phyloP scores from a whole-genome alignment of 352 stramenopile genomes.

The Saprolegnia diclina region DNA sequence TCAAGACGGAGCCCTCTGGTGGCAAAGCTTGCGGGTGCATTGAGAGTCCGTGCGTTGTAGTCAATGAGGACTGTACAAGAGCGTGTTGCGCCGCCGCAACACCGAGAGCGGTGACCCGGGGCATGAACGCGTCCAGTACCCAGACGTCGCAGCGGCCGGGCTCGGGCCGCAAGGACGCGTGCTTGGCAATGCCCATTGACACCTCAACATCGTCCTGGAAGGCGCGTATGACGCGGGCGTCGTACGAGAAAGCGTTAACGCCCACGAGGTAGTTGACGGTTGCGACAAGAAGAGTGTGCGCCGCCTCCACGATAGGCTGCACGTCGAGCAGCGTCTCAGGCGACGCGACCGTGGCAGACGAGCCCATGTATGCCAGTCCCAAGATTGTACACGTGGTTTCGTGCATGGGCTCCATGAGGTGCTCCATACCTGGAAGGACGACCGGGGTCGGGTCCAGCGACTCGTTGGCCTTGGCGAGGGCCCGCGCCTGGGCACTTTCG shows the following conservation, averaged over 20 bases:
- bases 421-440: constrained; percentile 3
- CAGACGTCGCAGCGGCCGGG: constrained; percentile 34
- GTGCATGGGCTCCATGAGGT: constrained; percentile 11
- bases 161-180: constrained; percentile 45
- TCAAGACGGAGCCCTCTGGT: constrained; percentile 8
- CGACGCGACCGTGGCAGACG: background rate
- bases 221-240: constrained; percentile 48
- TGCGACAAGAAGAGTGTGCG: constrained; percentile 52
- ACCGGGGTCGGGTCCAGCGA: background rate
- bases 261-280: constrained; percentile 43
- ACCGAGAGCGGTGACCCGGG: constrained; percentile 49
- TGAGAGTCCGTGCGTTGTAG: background rate
- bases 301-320: constrained; percentile 41
- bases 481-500: constrained; percentile 1
- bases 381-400: constrained; percentile 27
- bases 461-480: background rate
- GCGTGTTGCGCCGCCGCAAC: background rate
- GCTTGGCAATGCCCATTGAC: constrained; percentile 46
- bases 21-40: constrained; percentile 23
- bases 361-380: constrained; percentile 9
- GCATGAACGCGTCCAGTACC: constrained; percentile 58
- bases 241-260: constrained; percentile 65
- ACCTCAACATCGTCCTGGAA: constrained; percentile 37
- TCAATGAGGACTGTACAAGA: background rate
- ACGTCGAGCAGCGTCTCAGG: constrained; percentile 27